These are phyloP conservation scores for Tetrastigma voinierianum DNA, from an alignment of 164 flowering plant genomes.

Conservation along the genomic window DNA sequence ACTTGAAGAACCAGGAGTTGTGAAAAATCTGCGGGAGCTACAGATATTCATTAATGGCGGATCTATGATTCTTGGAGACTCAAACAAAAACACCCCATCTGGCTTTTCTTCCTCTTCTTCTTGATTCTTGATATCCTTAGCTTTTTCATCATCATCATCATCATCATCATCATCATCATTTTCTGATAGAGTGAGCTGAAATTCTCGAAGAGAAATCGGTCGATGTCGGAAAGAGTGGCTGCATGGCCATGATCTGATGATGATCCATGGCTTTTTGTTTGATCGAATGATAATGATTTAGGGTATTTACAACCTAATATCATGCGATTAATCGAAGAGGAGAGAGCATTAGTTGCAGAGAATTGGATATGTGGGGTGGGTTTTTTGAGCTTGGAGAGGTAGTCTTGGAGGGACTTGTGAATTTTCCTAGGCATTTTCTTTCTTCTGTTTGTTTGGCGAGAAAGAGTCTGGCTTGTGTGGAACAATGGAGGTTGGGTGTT, in stretches of 20 bases:
- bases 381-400: slow-evolving; percentile 56
- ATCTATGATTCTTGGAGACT: slow-evolving; percentile 26
- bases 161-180: slow-evolving; percentile 10
- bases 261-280: neutral
- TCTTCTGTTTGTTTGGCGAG: too few species aligned
- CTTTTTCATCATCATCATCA: too few species aligned
- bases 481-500: too few species aligned
- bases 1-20: slow-evolving; percentile 34
- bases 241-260: slow-evolving; percentile 20
- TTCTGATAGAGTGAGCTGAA: slow-evolving; percentile 54
- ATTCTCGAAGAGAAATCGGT: slow-evolving; percentile 61
- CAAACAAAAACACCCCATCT: slow-evolving; percentile 8
- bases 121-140: neutral
- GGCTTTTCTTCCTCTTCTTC: slow-evolving; percentile 2
- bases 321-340: slow-evolving; percentile 38
- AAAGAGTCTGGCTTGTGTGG: too few species aligned
- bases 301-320: slow-evolving; percentile 62
- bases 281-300: slow-evolving; percentile 48
- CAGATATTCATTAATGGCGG: slow-evolving; percentile 34
- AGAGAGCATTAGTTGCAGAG: slow-evolving; percentile 14
- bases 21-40: slow-evolving; percentile 49
- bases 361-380: slow-evolving; percentile 17
- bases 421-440: slow-evolving; percentile 40
- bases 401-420: slow-evolving; percentile 49
- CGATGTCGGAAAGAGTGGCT: slow-evolving; percentile 66